These are phyloP conservation scores for Rhododendron williamsianum DNA, from an alignment of 148 eudicot species.

Conservation along the genomic window DNA sequence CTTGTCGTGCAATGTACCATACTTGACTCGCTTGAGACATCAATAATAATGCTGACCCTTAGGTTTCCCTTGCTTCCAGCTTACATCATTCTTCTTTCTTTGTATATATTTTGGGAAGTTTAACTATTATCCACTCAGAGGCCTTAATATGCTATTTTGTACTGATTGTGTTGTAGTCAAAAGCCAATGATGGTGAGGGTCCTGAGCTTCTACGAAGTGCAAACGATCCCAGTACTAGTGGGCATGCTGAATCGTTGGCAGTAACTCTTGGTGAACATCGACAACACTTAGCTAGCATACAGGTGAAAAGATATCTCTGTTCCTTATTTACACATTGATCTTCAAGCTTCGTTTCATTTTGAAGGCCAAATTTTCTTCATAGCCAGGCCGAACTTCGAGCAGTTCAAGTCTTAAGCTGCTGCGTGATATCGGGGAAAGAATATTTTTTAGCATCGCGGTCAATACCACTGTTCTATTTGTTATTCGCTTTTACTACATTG, in stretches of 20 bases:
- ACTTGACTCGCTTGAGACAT: not conserved
- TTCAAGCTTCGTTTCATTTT: not conserved
- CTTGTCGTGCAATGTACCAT: not conserved
- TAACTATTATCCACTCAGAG: not conserved
- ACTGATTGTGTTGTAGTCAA: constrained; percentile 47
- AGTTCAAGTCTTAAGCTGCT: not conserved
- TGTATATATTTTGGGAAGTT: not conserved
- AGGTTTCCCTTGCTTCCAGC: not conserved
- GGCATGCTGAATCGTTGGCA: constrained; percentile 89
- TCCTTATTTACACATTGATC: not conserved
- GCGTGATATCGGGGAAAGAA: not conserved
- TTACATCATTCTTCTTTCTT: not conserved
- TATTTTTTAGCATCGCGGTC: not conserved
- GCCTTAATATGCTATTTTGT: not conserved
- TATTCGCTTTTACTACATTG: not conserved
- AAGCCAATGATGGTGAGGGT: constrained; percentile 94
- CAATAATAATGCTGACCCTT: not conserved
- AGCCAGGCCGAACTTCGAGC: not conserved
- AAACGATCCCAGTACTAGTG: constrained; percentile 61
- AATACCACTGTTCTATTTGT: not conserved
- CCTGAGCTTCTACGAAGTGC: constrained; percentile 84
- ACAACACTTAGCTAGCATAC: constrained; percentile 94
- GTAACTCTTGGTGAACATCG: constrained; percentile 89
- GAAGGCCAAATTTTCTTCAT: not conserved
- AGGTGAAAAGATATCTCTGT: constrained; percentile 33